Evolutionary conservation across 2,329 filamentous ascomycete species (phyloP).

Genomic region (Colletotrichum noveboracense): DNA sequence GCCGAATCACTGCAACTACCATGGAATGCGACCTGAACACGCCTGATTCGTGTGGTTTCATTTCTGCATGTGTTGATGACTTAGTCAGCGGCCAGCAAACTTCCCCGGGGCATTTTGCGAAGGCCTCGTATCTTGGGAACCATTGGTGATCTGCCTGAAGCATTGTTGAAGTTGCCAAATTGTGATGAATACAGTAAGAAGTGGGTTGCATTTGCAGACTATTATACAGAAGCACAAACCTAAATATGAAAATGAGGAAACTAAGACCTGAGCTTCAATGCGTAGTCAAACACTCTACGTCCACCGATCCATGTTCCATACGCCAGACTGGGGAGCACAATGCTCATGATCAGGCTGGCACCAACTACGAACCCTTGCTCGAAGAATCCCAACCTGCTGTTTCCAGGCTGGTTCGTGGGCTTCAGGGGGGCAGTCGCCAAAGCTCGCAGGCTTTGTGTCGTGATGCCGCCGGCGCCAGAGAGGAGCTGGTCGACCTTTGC

Average conservation of each 20-base stretch:
- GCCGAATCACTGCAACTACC: not conserved
- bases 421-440: not conserved
- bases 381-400: slow-evolving; percentile 13
- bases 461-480: not conserved
- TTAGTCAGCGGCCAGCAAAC: not conserved
- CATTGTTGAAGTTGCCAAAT: not conserved
- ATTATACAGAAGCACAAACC: not conserved
- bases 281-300: slow-evolving; percentile 11
- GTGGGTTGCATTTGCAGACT: not conserved
- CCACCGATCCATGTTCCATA: slow-evolving; percentile 19
- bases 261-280: not conserved
- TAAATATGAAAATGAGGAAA: not conserved
- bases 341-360: slow-evolving; percentile 12
- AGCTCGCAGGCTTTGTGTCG: not conserved
- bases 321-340: slow-evolving; percentile 5
- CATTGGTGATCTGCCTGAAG: not conserved
- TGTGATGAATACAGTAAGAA: not conserved
- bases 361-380: slow-evolving; percentile 12
- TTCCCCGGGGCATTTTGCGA: not conserved
- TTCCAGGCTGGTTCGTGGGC: slow-evolving; percentile 9
- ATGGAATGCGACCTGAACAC: not conserved
- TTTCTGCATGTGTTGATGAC: not conserved
- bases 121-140: not conserved
- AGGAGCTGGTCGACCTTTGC: slow-evolving; percentile 7
- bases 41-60: not conserved